Evolutionary conservation across 2,329 filamentous ascomycete genomes (phyloP).

Genomic region (Chaetomium sp.): DNA sequence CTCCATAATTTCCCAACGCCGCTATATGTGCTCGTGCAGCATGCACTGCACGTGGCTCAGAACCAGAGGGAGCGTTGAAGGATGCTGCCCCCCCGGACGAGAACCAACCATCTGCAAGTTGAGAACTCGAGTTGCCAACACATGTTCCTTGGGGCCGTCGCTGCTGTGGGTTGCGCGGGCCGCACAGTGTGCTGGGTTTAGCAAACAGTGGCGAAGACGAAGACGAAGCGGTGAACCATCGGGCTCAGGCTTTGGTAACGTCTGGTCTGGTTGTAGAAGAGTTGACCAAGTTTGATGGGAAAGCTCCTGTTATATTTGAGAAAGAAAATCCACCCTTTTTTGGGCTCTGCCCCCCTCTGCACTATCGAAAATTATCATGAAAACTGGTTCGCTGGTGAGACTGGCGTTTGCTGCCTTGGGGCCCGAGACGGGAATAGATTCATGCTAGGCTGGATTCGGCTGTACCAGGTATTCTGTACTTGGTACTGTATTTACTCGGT

Average conservation of each 20-base stretch:
- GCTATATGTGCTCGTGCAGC: not conserved
- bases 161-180: not conserved
- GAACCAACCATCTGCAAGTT: not conserved
- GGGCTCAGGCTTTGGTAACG: not conserved
- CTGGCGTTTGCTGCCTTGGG: not conserved
- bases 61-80: not conserved
- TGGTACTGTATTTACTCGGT: not conserved
- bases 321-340: not conserved
- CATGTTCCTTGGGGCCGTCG: not conserved
- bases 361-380: not conserved
- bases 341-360: not conserved
- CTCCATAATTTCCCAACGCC: not conserved
- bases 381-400: not conserved
- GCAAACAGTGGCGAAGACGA: not conserved
- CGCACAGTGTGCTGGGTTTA: not conserved
- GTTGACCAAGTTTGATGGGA: not conserved
- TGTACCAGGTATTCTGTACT: not conserved
- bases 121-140: not conserved
- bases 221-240: not conserved
- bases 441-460: not conserved
- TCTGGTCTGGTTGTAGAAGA: not conserved
- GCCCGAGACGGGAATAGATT: not conserved
- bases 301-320: not conserved
- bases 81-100: not conserved
- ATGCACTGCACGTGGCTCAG: not conserved